Evolutionary conservation across 2,329 filamentous ascomycete genomes (phyloP), one percentile per base, ranked within the genome.

Genomic region (Aspergillus sp.): DNA sequence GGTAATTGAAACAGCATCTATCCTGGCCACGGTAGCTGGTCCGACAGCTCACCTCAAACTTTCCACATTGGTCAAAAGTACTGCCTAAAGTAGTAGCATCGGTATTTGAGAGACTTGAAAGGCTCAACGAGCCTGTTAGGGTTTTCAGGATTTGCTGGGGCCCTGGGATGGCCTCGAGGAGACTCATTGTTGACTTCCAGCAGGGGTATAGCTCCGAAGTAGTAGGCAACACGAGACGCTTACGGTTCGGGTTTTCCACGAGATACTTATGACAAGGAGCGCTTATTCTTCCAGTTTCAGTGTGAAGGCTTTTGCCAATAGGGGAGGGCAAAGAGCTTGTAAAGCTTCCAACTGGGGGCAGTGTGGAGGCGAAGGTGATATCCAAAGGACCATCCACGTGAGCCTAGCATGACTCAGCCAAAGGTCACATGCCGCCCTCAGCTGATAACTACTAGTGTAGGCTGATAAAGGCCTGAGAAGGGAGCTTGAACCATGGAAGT

Each of bases 1-100:
- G 90, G 23, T 85, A 82, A 70, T 90, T 90, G 79, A 92, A 90
- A 77, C 91, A 93, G 79, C 91, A 93, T 7, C 87, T 84, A 70
- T 92, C 82, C 54, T 82, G 74, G n/a, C 85, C 83, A 7, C 77
- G 76, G 3, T 86, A 86, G 6, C 83, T 85, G 70, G 88, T 88
- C 60, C 87, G 84, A 71, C 89, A 92, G 68, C 87, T 89, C 56
- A 89, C 71, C 63, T 80, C 76, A 4, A 72, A 66, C 15, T 69
- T 68, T 19, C 76, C 66, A 59, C 78, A 80, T 59, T 74, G 66
- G n/a, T 67, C 60, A 23, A 56, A 64, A 59, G 64, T 17, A 62
- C 60, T 54, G 57, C 63, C 45, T 51, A 61, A 17, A 51, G 62
- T 30, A 22, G 34, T 28, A 30, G 28, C 41, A 41, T 64, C 48